phyloP scores from a whole-genome alignment of 192 early-diverging fungal species.

The Allomyces javanicus region DNA sequence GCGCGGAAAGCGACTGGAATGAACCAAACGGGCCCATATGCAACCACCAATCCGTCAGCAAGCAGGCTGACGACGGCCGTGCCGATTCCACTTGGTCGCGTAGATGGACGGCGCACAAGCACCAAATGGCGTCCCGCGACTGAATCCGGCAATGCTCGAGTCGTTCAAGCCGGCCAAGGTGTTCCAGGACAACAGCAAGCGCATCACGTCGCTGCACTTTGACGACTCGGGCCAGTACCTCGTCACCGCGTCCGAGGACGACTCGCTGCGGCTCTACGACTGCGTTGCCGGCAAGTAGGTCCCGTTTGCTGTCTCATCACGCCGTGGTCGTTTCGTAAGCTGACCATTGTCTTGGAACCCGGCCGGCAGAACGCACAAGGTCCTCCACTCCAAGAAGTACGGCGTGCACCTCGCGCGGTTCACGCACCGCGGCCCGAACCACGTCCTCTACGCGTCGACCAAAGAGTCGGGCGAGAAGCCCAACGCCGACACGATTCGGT shows the following conservation, averaged over 20 bases:
- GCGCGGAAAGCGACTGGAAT: no score
- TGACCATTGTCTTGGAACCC: background rate
- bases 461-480: conserved; percentile 60
- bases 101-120: no score
- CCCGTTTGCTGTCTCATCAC: background rate
- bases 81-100: no score
- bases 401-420: conserved; percentile 76
- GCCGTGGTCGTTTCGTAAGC: no score
- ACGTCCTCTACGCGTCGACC: conserved; percentile 77
- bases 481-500: conserved; percentile 41
- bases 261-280: conserved; percentile 72
- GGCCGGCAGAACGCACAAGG: conserved; percentile 33
- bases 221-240: conserved; percentile 52
- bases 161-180: conserved; percentile 37
- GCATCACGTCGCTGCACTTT: conserved; percentile 67
- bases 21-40: no score
- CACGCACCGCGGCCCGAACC: conserved; percentile 48
- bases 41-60: no score
- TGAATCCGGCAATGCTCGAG: conserved; percentile 15
- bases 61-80: no score
- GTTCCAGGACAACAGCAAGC: conserved; percentile 51
- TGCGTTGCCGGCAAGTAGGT: conserved; percentile 56
- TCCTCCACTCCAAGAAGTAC: conserved; percentile 84
- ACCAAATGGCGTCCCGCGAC: background rate
- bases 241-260: conserved; percentile 65